These are phyloP conservation scores for Cercospora janseana DNA, from an alignment of 2,329 filamentous ascomycete genomes.

Conservation along the genomic window DNA sequence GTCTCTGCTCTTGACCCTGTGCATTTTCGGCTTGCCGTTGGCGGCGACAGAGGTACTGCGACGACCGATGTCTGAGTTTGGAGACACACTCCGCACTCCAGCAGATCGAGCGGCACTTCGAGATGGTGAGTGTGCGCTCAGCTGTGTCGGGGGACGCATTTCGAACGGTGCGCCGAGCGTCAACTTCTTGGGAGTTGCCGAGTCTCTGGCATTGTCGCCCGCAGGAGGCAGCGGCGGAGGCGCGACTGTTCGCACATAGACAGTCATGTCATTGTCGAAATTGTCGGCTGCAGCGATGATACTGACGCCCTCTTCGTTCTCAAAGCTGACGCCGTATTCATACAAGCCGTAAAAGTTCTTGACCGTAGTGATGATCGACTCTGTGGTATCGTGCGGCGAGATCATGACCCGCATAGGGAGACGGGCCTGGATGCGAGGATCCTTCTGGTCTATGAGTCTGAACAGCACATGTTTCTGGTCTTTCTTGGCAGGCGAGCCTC, in stretches of 20 bases:
- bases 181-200: slow-evolving; percentile 51
- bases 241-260: slow-evolving; percentile 68
- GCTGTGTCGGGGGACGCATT: slow-evolving; percentile 60
- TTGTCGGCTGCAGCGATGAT: slow-evolving; percentile 97
- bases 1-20: slow-evolving; percentile 55
- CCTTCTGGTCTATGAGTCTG: slow-evolving; percentile 58
- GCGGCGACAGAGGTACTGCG: slow-evolving; percentile 77
- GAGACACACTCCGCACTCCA: slow-evolving; percentile 76
- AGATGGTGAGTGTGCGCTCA: slow-evolving; percentile 61
- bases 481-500: slow-evolving; percentile 37
- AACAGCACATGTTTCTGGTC: slow-evolving; percentile 73
- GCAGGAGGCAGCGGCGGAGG: slow-evolving; percentile 25
- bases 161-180: slow-evolving; percentile 64
- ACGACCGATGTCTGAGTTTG: slow-evolving; percentile 63
- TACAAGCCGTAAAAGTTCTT: slow-evolving; percentile 99
- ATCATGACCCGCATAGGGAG: slow-evolving; percentile 87
- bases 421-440: slow-evolving; percentile 54
- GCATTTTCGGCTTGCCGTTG: slow-evolving; percentile 54
- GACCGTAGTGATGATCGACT: slow-evolving; percentile 95
- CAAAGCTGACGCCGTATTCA: slow-evolving; percentile 87
- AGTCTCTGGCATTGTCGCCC: slow-evolving; percentile 30
- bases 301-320: slow-evolving; percentile 83
- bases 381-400: slow-evolving; percentile 91
- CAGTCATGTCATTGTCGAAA: slow-evolving; percentile 85
- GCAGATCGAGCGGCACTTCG: slow-evolving; percentile 69